Evolutionary conservation across 306 rosid genomes (phyloP).

Genomic region (Quercus aquifolioides): DNA sequence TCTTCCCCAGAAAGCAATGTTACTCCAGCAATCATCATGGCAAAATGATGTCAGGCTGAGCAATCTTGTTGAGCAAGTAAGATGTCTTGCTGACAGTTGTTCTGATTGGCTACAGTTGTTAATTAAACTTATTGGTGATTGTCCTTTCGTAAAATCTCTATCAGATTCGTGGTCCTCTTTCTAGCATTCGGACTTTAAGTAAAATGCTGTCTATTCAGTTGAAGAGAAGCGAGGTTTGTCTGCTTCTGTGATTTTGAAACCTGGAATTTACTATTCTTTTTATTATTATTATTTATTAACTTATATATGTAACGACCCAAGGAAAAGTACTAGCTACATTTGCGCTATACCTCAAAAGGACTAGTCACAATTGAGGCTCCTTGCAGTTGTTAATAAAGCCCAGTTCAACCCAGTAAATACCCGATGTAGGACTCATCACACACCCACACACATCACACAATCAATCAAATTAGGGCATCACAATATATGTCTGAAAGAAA

Average conservation of each 20-base stretch:
- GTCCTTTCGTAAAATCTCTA: conserved; percentile 12
- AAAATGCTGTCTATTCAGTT: conserved; percentile 78
- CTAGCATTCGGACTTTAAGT: conserved; percentile 82
- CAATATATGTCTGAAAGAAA: conserved; percentile 1
- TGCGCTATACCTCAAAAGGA: no score
- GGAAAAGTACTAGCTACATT: no score
- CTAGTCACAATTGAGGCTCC: no score
- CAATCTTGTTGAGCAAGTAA: conserved; percentile 83
- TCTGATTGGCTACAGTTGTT: conserved; percentile 1
- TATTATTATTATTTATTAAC: not conserved
- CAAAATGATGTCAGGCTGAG: conserved; percentile 86
- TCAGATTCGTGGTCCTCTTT: conserved; percentile 94
- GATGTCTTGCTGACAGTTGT: conserved; percentile 15
- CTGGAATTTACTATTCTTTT: not conserved
- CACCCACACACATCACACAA: no score
- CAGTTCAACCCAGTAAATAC: no score
- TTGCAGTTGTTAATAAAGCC: no score
- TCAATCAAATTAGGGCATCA: no score
- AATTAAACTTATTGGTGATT: conserved; percentile 18
- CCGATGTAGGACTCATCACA: no score
- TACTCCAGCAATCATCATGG: conserved; percentile 93
- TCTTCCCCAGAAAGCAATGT: conserved; percentile 73
- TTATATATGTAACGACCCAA: not conserved
- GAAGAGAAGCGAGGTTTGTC: conserved; percentile 75
- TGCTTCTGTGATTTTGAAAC: not conserved